Evolutionary conservation across 2,329 filamentous ascomycete genomes (phyloP), one percentile per base, ranked within the genome.

Genomic region (Beauveria caledonica): DNA sequence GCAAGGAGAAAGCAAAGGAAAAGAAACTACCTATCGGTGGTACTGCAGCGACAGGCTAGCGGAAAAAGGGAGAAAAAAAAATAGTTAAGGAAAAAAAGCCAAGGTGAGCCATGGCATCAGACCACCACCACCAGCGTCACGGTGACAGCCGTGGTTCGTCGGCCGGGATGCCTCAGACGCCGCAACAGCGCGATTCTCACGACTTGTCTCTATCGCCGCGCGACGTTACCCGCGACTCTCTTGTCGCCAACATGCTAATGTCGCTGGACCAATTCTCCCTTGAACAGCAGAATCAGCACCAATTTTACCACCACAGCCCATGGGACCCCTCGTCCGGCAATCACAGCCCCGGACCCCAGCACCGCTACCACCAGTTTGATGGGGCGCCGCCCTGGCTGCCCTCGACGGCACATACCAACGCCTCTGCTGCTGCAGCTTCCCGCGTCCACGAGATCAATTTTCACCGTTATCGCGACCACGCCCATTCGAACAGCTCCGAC

Each of bases 191-290:
- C 65, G 86, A 92, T 74, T 91, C 88, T 53, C 92, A 97, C 78
- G 92, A 96, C 72, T 81, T 97, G 63, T 92, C 90, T 61, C 80
- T 96, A 68, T 87, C 87, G 55, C 85, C 88, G 53, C 81, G 86
- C 63, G 85, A 90, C 71, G 85, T 90, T 64, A 90, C 89, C 45
- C 86, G 93, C 66, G 90, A 96, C 70, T 97, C 92, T 40, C 86
- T 99, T 66, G 91, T 99, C 62, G 89, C 94, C 74, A 96, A 97
- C 73, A 94, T 99, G 88, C 85, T 97, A 63, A 80, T 94, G 65
- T 96, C 92, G 45, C 86, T 99, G 64, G 93, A 96, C 74, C 89
- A 93, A 73, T 86, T 93, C 70, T 87, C 84, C 45, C 79, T 83
- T 66, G 78, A 73, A 49, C 78, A 81, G 51, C 57, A 61, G 58